Evolutionary conservation across 371 early-diverging fungal species (phyloP).

Genomic region (Parasitella parasitica): DNA sequence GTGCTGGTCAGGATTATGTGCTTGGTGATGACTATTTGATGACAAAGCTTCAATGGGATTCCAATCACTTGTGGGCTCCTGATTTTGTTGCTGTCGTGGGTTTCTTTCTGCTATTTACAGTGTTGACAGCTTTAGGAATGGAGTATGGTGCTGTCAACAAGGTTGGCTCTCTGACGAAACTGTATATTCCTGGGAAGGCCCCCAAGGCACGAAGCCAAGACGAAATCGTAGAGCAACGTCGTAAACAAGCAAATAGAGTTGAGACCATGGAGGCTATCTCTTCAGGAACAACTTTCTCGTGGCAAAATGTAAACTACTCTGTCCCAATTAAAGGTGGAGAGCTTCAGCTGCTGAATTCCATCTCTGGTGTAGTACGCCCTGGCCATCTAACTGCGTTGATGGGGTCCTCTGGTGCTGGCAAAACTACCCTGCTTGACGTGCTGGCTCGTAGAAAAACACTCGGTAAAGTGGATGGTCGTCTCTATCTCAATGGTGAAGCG

Average conservation of each 20-base stretch:
- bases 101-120: constrained; percentile 51
- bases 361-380: constrained; percentile 55
- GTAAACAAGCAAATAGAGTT: constrained; percentile 5
- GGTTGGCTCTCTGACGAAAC: constrained; percentile 50
- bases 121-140: constrained; percentile 46
- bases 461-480: constrained; percentile 69
- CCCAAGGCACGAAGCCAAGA: constrained; percentile 17
- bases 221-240: constrained; percentile 2
- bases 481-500: constrained; percentile 59
- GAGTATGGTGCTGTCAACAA: constrained; percentile 48
- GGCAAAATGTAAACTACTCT: constrained; percentile 55
- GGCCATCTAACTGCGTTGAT: constrained; percentile 77
- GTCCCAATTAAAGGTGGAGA: constrained; percentile 57
- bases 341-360: constrained; percentile 49
- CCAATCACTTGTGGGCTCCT: constrained; percentile 49
- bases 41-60: constrained; percentile 25
- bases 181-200: constrained; percentile 44
- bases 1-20: constrained; percentile 46
- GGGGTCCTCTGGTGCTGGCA: constrained; percentile 88
- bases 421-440: constrained; percentile 85
- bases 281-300: constrained; percentile 52
- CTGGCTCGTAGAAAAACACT: constrained; percentile 77
- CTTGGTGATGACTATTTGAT: constrained; percentile 55
- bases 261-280: constrained; percentile 36
- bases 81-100: constrained; percentile 52